Percentiles rank a stretch among this genome's conserved stretches.
Conservation (phyloP, 1,284 basidiomycete genomes). For the Boletus sp. region DNA sequence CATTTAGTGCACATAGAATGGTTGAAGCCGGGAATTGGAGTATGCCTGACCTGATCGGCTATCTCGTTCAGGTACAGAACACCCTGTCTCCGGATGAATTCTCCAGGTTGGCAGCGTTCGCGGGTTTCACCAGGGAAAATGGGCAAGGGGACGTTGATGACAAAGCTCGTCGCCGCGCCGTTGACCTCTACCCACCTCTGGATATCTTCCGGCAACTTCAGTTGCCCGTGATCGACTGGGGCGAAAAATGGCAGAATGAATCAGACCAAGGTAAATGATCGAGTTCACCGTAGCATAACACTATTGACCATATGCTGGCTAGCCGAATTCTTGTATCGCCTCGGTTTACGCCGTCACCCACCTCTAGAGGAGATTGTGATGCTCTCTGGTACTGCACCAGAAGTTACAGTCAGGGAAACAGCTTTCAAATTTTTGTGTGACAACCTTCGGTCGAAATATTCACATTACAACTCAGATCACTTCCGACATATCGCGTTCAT, state of each 20-base stretch:
- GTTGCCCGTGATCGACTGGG: conserved; percentile 79
- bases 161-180: conserved; percentile 49
- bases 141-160: conserved; percentile 17
- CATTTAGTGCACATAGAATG: conserved; percentile 47
- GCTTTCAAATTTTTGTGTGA: conserved; percentile 77
- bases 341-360: conserved; percentile 74
- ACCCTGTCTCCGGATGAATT: conserved; percentile 65
- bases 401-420: conserved; percentile 42
- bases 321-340: conserved; percentile 57
- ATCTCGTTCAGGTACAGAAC: conserved; percentile 75
- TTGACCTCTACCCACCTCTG: conserved; percentile 79
- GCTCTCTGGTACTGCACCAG: conserved; percentile 35
- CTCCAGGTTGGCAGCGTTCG: conserved; percentile 66
- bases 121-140: conserved; percentile 70
- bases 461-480: conserved; percentile 51
- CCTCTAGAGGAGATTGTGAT: conserved; percentile 43
- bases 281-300: not conserved
- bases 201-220: conserved; percentile 67
- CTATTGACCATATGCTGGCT: not conserved
- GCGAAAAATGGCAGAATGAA: conserved; percentile 66
- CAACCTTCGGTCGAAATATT: conserved; percentile 59
- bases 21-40: conserved; percentile 77
- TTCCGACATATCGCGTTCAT: conserved; percentile 68
- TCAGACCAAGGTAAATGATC: conserved; percentile 71
- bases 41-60: conserved; percentile 68